These are phyloP conservation scores for Diplodia intermedia DNA, from an alignment of 2,329 filamentous ascomycete genomes.

Conservation along the genomic window DNA sequence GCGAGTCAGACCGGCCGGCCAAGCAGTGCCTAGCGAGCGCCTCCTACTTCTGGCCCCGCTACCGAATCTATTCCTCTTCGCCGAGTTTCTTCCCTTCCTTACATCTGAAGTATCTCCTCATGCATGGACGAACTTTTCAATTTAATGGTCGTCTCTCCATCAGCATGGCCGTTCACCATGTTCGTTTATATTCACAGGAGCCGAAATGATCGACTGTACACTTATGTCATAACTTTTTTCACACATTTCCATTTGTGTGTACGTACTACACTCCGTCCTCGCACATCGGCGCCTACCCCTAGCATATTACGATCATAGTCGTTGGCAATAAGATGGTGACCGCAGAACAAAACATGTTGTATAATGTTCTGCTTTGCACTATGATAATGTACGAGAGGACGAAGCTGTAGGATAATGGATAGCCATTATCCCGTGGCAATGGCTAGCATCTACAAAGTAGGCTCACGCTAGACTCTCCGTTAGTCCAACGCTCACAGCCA, in stretches of 20 bases:
- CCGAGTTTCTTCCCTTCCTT: slow-evolving; percentile 1
- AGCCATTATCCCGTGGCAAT: too few relatives aligned
- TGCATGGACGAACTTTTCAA: not conserved
- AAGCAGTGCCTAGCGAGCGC: not conserved
- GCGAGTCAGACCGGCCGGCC: slow-evolving; percentile 1
- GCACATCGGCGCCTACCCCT: not conserved
- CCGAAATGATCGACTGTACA: not conserved
- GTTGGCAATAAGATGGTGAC: not conserved
- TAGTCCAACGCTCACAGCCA: not conserved
- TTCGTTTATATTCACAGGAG: not conserved
- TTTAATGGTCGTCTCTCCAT: not conserved
- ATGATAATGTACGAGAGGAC: not conserved
- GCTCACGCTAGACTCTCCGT: not conserved
- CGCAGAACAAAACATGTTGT: not conserved
- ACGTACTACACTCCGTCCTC: not conserved
- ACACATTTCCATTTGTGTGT: not conserved
- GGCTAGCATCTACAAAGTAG: not conserved
- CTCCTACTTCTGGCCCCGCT: not conserved
- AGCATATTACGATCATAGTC: too few relatives aligned
- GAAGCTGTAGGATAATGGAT: not conserved
- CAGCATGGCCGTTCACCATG: not conserved
- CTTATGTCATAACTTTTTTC: not conserved
- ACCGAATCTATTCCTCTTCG: not conserved
- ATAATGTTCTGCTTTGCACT: not conserved
- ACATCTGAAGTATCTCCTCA: not conserved